Base-by-base conservation (phyloP, 441 rosid genomes). In the Monsonia emarginata region DNA sequence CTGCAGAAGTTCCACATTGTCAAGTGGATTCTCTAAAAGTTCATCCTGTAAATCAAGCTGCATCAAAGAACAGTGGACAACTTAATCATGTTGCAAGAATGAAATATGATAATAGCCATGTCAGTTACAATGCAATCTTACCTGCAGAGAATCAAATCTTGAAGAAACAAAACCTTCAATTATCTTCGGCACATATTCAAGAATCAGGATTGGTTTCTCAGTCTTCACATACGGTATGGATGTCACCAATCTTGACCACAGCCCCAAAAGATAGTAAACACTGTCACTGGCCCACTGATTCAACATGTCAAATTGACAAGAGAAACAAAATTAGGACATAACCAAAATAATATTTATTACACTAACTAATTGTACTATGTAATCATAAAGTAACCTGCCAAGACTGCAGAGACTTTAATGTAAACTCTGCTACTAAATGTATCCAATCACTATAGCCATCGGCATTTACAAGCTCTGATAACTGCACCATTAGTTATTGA, bases 391-490 rank as follows among this genome's bases (percentile, higher is more conserved):
- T 65, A 72, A 95, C 99, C 99, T 92, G 94, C 99, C 99, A 95
- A 64, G 99, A 90, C 76, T 85, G 96, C 83, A 95, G 83, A 57
- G 98, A 95, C 82, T 85, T 88, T 60, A 95, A 80, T 38, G 98
- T 95, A 80, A 95, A 92, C 65, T 90, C 96, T 8, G 99, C 99
- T 36, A 95, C 95, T 80, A 92, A 76, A 31, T 74, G 94, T 81
- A 95, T 95, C 99, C 99, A 95, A 63, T 92, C 99, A 80, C 95
- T 80, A 62, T 95, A 95, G 65, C 98, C 98, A 63, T 92, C 97
- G 80, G 92, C 86, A 70, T 85, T 95, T 82, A 92, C 96, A 77
- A 95, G 97, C 85, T 95, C 99, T 40, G 97, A 89, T 79, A 95
- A 79, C 98, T 95, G 92, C 79, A 73, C 78, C 65, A 71, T 27